Evolutionary conservation across 495 filamentous ascomycete species (phyloP), one percentile per base, ranked within the genome.

Genomic region (Neurospora sp.): DNA sequence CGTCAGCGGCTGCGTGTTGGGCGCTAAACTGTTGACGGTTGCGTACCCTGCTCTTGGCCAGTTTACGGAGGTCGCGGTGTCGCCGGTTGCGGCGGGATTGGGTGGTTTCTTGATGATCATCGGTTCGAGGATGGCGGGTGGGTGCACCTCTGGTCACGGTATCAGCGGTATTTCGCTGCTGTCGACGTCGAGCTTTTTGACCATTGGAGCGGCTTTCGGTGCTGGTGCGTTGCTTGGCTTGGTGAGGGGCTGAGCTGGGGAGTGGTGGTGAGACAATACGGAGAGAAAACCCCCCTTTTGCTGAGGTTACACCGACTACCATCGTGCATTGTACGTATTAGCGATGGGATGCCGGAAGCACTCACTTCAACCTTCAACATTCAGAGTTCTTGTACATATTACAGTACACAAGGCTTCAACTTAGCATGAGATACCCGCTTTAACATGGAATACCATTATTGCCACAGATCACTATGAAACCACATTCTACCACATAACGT

Each of bases 71-170:
- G 71, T 79, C 7, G 74, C 70, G 3, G 77, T 81, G 22, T 72
- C 74, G 41, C 82, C 83, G 42, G 39, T 72, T 59, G 79, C 78
- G 70, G 81, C 84, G 2, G 71, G 83, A 22, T 27, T 85, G 35
- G 88, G 87, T 20, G 87, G 87, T 20, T 79, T 83, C 27, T 72
- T 87, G 69, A 82, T 89, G 77, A 79, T 85, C 2, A 61, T 89
- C 31, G 88, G 88, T 18, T 81, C 87, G 38, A 78, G 87, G 69
- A 80, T 89, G 61, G 87, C 83, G 0, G 87, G 88, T 5, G 88
- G 88, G 3, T 90, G 88, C 72, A 89, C 88, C 0, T 88, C 85
- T 31, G 88, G 88, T 0, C 88, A 89, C 74, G 88, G 88, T 2
- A 88, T 90, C 72, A 87, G 83, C 39, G 87, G 87, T 5, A 82